A percentile compares a stretch with the other conserved stretches of the same genome.
Evolutionary conservation across 768 basidiomycete genomes (phyloP).

Genomic region (Tylopilus felleus): DNA sequence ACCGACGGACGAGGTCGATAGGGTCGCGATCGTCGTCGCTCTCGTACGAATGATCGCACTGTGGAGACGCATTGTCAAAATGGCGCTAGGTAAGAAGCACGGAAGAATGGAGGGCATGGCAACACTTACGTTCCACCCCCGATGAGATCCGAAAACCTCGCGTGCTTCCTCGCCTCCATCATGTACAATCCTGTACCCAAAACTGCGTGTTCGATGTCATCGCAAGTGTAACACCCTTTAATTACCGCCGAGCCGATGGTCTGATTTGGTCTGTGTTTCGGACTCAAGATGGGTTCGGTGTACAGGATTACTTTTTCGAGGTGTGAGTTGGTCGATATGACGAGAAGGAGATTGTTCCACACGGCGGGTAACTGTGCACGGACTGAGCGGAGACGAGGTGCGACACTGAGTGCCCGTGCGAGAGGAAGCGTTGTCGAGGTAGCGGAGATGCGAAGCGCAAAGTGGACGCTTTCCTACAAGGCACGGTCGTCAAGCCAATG

Average conservation of each 20-base stretch:
- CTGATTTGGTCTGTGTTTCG: constrained; percentile 2
- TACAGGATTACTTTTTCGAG: constrained; percentile 46
- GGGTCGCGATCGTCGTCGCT: constrained; percentile 30
- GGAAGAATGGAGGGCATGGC: constrained; percentile 2
- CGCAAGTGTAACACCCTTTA: constrained; percentile 6
- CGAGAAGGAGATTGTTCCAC: constrained; percentile 54
- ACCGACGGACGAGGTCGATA: constrained; percentile 13
- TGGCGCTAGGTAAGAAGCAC: background rate
- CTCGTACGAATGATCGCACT: constrained; percentile 37
- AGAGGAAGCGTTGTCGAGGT: constrained; percentile 24
- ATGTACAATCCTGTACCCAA: constrained; percentile 54
- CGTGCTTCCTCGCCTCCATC: constrained; percentile 50
- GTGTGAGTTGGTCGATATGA: constrained; percentile 45
- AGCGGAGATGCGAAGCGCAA: constrained; percentile 56
- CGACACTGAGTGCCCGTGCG: constrained; percentile 37
- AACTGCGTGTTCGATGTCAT: constrained; percentile 32
- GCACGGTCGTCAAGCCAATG: constrained; percentile 4
- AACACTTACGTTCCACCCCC: constrained; percentile 47
- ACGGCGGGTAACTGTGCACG: constrained; percentile 53
- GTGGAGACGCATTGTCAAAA: background rate
- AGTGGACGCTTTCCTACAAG: constrained; percentile 47
- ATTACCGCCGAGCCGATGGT: constrained; percentile 9
- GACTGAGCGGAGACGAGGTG: constrained; percentile 46
- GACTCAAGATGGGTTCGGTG: constrained; percentile 20
- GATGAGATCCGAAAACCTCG: constrained; percentile 51